Evolutionary conservation across 2,329 filamentous ascomycete genomes (phyloP).

Genomic region (Ophiostoma novo-ulmi): DNA sequence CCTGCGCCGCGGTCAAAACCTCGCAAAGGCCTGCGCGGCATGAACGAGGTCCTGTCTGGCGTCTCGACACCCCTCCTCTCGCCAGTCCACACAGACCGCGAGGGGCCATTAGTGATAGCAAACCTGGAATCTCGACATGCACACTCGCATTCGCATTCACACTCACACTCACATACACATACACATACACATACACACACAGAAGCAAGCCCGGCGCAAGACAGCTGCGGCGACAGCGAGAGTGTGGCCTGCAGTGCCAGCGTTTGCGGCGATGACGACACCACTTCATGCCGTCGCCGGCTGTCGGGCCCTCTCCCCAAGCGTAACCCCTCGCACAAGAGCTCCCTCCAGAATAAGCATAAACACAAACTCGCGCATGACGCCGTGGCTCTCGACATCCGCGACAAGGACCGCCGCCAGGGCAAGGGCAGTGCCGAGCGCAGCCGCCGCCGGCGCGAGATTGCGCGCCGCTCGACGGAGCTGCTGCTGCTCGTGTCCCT

Average conservation of each 20-base stretch:
- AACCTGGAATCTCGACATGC: background rate
- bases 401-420: conserved; percentile 29
- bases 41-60: conserved; percentile 51
- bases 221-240: conserved; percentile 7
- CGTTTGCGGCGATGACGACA: conserved; percentile 38
- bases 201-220: background rate
- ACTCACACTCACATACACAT: too few relatives aligned
- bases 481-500: conserved; percentile 47
- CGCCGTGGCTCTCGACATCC: conserved; percentile 16
- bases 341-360: background rate
- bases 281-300: background rate
- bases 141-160: too few relatives aligned
- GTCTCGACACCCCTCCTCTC: conserved; percentile 52
- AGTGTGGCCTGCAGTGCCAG: conserved; percentile 17
- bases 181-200: background rate
- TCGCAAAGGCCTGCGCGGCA: conserved; percentile 71
- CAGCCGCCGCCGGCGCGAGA: conserved; percentile 45
- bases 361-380: conserved; percentile 26
- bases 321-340: background rate
- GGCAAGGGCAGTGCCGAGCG: conserved; percentile 29
- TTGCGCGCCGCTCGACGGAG: conserved; percentile 51
- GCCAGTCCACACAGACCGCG: conserved; percentile 30
- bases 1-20: conserved; percentile 69
- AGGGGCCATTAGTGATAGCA: background rate
- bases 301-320: background rate